Evolutionary conservation across 1,139 yeast species (phyloP).

Genomic region (Yamadazyma siamensis): DNA sequence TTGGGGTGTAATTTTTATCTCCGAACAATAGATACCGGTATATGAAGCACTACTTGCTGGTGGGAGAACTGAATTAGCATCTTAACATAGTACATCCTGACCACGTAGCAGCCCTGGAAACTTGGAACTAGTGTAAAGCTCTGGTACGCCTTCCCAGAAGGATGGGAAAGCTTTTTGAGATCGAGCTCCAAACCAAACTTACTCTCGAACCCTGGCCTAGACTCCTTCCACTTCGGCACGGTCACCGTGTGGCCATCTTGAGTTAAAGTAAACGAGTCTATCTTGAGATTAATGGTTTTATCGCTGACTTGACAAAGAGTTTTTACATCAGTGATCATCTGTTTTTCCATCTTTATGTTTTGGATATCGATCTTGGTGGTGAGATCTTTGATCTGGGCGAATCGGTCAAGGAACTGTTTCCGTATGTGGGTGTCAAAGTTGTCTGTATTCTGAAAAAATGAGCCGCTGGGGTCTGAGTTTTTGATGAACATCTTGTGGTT

Average conservation of each 20-base stretch:
- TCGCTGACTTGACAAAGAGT: conserved; percentile 26
- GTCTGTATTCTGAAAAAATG: conserved; percentile 21
- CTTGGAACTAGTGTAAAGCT: conserved; percentile 33
- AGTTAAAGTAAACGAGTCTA: conserved; percentile 3
- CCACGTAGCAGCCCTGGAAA: conserved; percentile 36
- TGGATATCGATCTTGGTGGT: conserved; percentile 21
- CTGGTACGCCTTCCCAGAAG: conserved; percentile 4
- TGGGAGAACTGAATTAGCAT: conserved; percentile 27
- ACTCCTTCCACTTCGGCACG: conserved; percentile 5
- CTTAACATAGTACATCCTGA: conserved; percentile 34
- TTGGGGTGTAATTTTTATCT: too few species aligned
- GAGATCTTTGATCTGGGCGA: conserved; percentile 19
- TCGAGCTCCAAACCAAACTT: conserved; percentile 9
- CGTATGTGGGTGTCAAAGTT: conserved; percentile 22
- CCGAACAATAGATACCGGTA: conserved; percentile 29
- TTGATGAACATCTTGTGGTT: conserved; percentile 37
- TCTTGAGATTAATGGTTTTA: conserved; percentile 23
- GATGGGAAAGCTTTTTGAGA: conserved; percentile 3
- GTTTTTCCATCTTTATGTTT: conserved; percentile 27
- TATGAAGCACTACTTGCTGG: conserved; percentile 25
- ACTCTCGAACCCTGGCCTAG: conserved; percentile 1
- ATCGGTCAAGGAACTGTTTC: conserved; percentile 19
- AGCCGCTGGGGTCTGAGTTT: conserved; percentile 11
- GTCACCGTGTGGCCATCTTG: conserved; percentile 4
- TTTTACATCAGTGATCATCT: conserved; percentile 30